A percentile compares a stretch with the other conserved stretches of the same genome.
Evolutionary conservation across 257 asterid species (phyloP).

Genomic region (Solanum lignicaule): DNA sequence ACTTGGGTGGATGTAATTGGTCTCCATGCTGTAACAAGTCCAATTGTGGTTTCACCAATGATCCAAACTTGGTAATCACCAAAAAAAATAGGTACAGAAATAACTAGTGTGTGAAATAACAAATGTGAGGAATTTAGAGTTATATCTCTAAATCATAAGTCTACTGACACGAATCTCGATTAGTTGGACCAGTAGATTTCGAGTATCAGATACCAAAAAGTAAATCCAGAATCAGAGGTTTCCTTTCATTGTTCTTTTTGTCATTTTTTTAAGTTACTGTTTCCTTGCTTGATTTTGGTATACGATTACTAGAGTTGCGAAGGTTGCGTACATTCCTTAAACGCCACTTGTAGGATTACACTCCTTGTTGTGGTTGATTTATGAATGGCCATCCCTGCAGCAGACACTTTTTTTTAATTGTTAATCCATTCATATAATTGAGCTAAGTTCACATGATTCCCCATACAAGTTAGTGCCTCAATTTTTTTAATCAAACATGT

Average conservation of each 20-base stretch:
- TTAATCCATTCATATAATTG: neutral
- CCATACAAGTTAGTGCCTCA: neutral
- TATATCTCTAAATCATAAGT: neutral
- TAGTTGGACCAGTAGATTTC: neutral
- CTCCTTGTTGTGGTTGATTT: neutral
- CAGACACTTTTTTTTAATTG: neutral
- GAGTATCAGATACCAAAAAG: neutral
- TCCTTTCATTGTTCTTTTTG: neutral
- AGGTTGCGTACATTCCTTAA: neutral
- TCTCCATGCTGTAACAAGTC: constrained; percentile 37
- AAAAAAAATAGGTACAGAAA: neutral
- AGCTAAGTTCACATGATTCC: neutral
- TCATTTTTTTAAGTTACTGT: neutral
- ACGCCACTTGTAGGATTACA: neutral
- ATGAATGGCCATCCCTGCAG: neutral
- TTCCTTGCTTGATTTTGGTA: neutral
- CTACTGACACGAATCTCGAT: neutral
- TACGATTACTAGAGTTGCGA: neutral
- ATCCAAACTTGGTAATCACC: neutral
- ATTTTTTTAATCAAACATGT: neutral
- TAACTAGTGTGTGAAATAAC: neutral
- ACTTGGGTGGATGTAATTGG: constrained; percentile 42
- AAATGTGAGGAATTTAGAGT: neutral
- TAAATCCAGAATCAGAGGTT: neutral
- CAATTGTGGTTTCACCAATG: constrained; percentile 26